phyloP scores from a whole-genome alignment of 2,329 filamentous ascomycete species.

The Colletotrichum lini region DNA sequence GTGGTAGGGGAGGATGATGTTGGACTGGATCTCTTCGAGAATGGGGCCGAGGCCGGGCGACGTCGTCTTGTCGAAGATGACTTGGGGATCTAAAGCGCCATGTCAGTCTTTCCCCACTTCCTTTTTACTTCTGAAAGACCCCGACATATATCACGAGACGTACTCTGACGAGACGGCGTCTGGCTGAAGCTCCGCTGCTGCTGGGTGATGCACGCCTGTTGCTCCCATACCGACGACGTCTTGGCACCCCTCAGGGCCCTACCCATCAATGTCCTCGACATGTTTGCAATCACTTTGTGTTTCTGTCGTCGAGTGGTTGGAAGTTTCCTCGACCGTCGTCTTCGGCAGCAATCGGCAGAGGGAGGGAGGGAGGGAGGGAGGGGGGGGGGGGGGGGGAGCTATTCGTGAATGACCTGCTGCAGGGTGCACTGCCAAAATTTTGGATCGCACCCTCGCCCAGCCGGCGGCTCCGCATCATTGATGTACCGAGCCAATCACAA shows the following conservation, averaged over 20 bases:
- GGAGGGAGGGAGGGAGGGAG: background rate
- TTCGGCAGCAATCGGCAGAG: conserved; percentile 24
- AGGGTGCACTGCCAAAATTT: conserved; percentile 36
- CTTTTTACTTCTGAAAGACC: background rate
- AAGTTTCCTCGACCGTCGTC: conserved; percentile 8
- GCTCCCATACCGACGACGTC: conserved; percentile 34
- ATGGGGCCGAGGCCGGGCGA: conserved; percentile 67
- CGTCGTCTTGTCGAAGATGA: conserved; percentile 67
- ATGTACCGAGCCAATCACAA: conserved; percentile 55
- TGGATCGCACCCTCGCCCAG: conserved; percentile 20
- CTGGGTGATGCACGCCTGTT: conserved; percentile 35
- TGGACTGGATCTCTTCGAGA: conserved; percentile 68
- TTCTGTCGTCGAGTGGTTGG: conserved; percentile 6
- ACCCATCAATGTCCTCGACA: conserved; percentile 40
- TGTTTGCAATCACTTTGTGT: conserved; percentile 5
- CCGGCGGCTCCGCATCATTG: conserved; percentile 41
- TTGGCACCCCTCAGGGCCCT: conserved; percentile 40
- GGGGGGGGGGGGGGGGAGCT: background rate
- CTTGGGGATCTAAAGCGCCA: conserved; percentile 43
- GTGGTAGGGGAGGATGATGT: conserved; percentile 74
- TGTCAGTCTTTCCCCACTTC: background rate
- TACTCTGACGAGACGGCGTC: conserved; percentile 36
- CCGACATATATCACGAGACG: conserved; percentile 4
- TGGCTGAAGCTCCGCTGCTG: conserved; percentile 42
- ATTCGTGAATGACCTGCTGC: conserved; percentile 3